These are phyloP conservation scores for Codiaeum variegatum DNA, from an alignment of 441 rosid genomes.

Conservation along the genomic window DNA sequence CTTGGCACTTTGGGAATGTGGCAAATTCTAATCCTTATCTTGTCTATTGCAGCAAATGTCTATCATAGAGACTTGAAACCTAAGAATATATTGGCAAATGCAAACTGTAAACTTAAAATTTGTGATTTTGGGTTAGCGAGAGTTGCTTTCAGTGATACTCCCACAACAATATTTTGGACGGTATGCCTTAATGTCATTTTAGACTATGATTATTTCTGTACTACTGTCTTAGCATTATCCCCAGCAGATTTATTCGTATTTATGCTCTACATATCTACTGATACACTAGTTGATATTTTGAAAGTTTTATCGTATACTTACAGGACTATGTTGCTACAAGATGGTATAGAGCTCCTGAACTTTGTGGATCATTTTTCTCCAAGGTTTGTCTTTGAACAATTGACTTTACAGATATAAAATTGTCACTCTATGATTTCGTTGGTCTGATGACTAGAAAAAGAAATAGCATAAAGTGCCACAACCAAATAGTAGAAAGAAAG, in stretches of 20 bases:
- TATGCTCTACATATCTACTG: not conserved
- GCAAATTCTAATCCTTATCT: conserved; percentile 17
- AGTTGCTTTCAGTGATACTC: conserved; percentile 87
- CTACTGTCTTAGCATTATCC: not conserved
- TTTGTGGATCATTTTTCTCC: conserved; percentile 92
- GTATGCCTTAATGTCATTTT: conserved; percentile 34
- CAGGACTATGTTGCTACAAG: conserved; percentile 93
- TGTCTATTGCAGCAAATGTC: conserved; percentile 70
- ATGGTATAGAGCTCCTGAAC: conserved; percentile 96
- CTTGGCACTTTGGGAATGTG: not conserved
- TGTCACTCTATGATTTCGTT: not conserved
- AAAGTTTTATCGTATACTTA: conserved; percentile 17
- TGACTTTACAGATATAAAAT: not conserved
- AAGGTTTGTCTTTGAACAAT: conserved; percentile 43
- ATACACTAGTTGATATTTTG: conserved; percentile 12
- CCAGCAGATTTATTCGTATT: not conserved
- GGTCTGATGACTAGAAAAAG: not conserved
- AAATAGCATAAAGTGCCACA: not conserved
- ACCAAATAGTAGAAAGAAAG: not conserved
- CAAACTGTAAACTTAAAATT: conserved; percentile 95
- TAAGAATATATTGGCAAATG: conserved; percentile 93
- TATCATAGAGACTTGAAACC: conserved; percentile 98
- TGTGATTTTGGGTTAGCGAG: conserved; percentile 97
- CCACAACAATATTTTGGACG: conserved; percentile 88
- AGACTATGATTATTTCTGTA: conserved; percentile 8